Evolutionary conservation across 1,284 basidiomycete genomes (phyloP), one percentile per base, ranked within the genome.

Genomic region (Cryptococcus sp.): DNA sequence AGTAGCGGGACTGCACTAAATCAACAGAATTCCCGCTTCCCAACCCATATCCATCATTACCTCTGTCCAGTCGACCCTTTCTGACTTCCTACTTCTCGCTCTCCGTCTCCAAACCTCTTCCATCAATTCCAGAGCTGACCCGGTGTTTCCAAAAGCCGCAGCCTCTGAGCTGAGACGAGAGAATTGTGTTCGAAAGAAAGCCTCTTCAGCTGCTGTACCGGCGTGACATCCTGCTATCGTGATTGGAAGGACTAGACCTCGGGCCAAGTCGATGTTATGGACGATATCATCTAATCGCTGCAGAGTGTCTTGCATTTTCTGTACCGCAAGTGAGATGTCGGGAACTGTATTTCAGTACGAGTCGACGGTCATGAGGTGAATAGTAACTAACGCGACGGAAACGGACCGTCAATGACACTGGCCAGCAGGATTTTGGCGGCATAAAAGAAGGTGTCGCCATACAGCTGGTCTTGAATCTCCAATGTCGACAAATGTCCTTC

Each of bases 111-210:
- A 88, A 39, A 88, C 81, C 39, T 75, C 61, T 56, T 79, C 71
- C 72, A 90, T 80, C 60, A 88, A 74, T 13, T 62, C 53, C 45
- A 73, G 70, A 28, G 86, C 83, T 53, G 81, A 78, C 24, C 72
- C 63, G 52, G 83, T 83, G 63, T 88, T 88, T 24, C 85, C 85
- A 42, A 70, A 66, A 41, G 81, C 78, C 23, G 76, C 73, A 1
- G 62, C 67, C 45, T 81, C 80, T 7, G 69, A 69, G 42, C 78
- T 77, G 59, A 81, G 56, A 75, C 76, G 53, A 76, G 54, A 63
- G 45, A 88, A 76, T 47, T 81, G 74, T 14, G 64, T 62, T 32
- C 76, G 57, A 28, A 88, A 76, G 58, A 78, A 77, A 1, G 56
- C 43, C 48, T 80, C 78, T 57, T 83, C 77, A 2, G 54, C 53